Percentiles rank a stretch among this genome's conserved stretches.
phyloP scores from a whole-genome alignment of 495 filamentous ascomycete genomes.

The Apodospora peruviana region DNA sequence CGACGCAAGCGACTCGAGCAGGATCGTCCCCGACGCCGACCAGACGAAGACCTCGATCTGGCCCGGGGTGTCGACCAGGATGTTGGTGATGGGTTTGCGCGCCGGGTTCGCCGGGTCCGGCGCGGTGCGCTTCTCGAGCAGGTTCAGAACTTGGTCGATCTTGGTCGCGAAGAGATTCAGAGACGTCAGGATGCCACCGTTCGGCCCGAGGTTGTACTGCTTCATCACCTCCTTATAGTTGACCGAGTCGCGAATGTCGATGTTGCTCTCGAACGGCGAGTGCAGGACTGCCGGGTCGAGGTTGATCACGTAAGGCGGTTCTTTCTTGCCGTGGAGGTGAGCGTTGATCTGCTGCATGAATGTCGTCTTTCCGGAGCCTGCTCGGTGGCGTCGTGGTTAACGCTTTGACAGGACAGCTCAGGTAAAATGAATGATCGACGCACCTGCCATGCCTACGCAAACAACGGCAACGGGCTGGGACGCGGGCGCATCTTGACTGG shows the following conservation, averaged over 20 bases:
- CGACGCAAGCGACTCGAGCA: slow-evolving; percentile 88
- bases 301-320: slow-evolving; percentile 89
- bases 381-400: no score
- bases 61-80: slow-evolving; percentile 91
- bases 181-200: slow-evolving; percentile 95
- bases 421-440: slow-evolving; percentile 4
- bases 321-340: slow-evolving; percentile 69
- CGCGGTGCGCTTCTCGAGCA: slow-evolving; percentile 80
- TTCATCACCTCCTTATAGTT: slow-evolving; percentile 99
- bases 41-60: slow-evolving; percentile 99
- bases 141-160: slow-evolving; percentile 83
- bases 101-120: slow-evolving; percentile 56
- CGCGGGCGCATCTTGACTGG: slow-evolving; percentile 9
- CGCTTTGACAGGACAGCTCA: slow-evolving; percentile 5
- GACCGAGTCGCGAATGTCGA: slow-evolving; percentile 97
- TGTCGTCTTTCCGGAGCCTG: slow-evolving; percentile 93
- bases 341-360: slow-evolving; percentile 98
- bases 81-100: slow-evolving; percentile 67
- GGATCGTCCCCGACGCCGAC: slow-evolving; percentile 87
- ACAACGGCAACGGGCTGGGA: slow-evolving; percentile 62
- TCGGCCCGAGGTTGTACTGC: slow-evolving; percentile 95
- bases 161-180: slow-evolving; percentile 97
- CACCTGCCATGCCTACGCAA: slow-evolving; percentile 94
- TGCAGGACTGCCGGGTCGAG: slow-evolving; percentile 91
- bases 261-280: slow-evolving; percentile 97